Evolutionary conservation across 768 basidiomycete genomes (phyloP).

Genomic region (Myochromella boudieri): DNA sequence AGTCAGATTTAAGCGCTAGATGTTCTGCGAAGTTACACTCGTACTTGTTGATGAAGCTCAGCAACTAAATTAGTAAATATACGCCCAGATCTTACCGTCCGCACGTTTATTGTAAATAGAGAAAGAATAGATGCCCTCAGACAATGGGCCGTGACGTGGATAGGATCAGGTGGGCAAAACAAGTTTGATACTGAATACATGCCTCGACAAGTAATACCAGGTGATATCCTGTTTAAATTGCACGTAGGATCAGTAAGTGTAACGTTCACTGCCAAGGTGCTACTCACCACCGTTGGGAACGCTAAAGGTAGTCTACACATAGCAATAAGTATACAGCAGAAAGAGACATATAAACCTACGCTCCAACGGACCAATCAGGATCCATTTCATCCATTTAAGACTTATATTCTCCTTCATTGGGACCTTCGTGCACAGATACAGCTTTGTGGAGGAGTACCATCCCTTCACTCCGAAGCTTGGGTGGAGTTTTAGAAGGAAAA

Average conservation of each 20-base stretch:
- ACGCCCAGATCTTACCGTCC: slow-evolving; percentile 46
- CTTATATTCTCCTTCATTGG: slow-evolving; percentile 15
- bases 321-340: slow-evolving; percentile 9
- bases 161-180: slow-evolving; percentile 47
- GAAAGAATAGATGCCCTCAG: slow-evolving; percentile 41
- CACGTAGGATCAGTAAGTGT: background rate
- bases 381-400: slow-evolving; percentile 41
- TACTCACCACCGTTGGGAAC: slow-evolving; percentile 53
- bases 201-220: slow-evolving; percentile 56
- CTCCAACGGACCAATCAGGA: slow-evolving; percentile 42
- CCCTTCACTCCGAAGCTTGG: too few relatives aligned
- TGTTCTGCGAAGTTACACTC: too few relatives aligned
- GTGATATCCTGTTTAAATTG: slow-evolving; percentile 46
- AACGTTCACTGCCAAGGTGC: background rate
- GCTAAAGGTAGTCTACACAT: slow-evolving; percentile 25
- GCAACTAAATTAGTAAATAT: slow-evolving; percentile 59
- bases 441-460: slow-evolving; percentile 37
- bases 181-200: slow-evolving; percentile 49
- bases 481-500: slow-evolving; percentile 40
- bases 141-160: slow-evolving; percentile 63
- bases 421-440: slow-evolving; percentile 11
- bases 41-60: slow-evolving; percentile 58
- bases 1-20: too few relatives aligned
- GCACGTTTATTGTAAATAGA: slow-evolving; percentile 48
- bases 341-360: slow-evolving; percentile 31